Percentiles rank a stretch among this genome's conserved stretches.
Conservation (phyloP, 495 filamentous ascomycete genomes). For the Penicillium cataractarum region DNA sequence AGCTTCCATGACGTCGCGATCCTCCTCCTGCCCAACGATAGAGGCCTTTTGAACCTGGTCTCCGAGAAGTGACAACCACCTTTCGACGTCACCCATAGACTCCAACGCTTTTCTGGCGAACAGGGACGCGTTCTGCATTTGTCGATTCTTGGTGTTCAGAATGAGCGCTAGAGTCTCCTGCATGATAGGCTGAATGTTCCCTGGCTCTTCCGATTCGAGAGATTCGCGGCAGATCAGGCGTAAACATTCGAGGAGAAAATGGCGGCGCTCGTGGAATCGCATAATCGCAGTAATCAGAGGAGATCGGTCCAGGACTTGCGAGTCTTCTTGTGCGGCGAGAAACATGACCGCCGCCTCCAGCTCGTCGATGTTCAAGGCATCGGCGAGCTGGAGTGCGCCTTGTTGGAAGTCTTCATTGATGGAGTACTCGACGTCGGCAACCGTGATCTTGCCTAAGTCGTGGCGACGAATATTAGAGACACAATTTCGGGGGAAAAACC, state of each 20-base stretch:
- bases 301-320: conserved; percentile 65
- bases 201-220: conserved; percentile 57
- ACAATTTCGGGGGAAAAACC: not conserved
- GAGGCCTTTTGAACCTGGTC: conserved; percentile 72
- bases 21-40: conserved; percentile 63
- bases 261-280: conserved; percentile 79
- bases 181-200: conserved; percentile 44
- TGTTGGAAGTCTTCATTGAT: conserved; percentile 88
- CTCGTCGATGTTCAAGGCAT: conserved; percentile 89
- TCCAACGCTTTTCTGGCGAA: conserved; percentile 71
- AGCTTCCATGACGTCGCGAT: conserved; percentile 65
- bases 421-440: conserved; percentile 73
- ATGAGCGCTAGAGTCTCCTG: conserved; percentile 46
- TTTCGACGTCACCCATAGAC: conserved; percentile 72
- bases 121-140: conserved; percentile 48
- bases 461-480: conserved; percentile 37
- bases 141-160: conserved; percentile 49
- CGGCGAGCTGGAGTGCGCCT: conserved; percentile 74
- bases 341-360: conserved; percentile 75
- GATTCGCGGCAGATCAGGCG: conserved; percentile 71
- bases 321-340: conserved; percentile 66
- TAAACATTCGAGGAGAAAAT: conserved; percentile 78
- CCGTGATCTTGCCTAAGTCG: conserved; percentile 65
- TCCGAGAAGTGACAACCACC: conserved; percentile 68
- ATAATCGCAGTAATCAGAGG: conserved; percentile 75